Conservation (phyloP, 805 yeast genomes). For the Monosporozyma aerobia region DNA sequence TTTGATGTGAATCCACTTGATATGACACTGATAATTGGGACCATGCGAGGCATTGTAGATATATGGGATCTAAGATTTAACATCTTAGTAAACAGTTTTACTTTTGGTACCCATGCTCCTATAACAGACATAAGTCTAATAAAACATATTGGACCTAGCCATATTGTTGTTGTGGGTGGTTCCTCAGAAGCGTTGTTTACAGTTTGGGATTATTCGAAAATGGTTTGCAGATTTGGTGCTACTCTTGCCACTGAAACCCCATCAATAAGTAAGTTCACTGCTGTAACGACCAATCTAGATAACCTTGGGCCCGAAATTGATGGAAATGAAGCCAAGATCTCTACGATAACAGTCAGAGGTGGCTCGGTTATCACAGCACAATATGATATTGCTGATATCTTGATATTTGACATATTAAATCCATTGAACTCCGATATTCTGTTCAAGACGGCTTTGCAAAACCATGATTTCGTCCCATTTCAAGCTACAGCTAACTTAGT, state of each 20-base stretch:
- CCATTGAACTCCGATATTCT: slow-evolving; percentile 8
- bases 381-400: slow-evolving; percentile 11
- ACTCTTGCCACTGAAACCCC: slow-evolving; percentile 19
- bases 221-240: slow-evolving; percentile 44
- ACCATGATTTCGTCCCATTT: slow-evolving; percentile 5
- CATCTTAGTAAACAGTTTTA: slow-evolving; percentile 52
- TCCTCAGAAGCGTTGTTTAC: slow-evolving; percentile 48
- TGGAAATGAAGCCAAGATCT: neutral
- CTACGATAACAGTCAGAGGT: slow-evolving; percentile 6
- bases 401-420: slow-evolving; percentile 12
- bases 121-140: slow-evolving; percentile 37
- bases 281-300: slow-evolving; percentile 9
- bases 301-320: slow-evolving; percentile 1
- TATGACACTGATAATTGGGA: slow-evolving; percentile 67
- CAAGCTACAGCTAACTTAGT: slow-evolving; percentile 19
- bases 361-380: slow-evolving; percentile 13
- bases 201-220: slow-evolving; percentile 65
- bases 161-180: slow-evolving; percentile 58
- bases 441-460: slow-evolving; percentile 3
- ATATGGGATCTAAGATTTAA: slow-evolving; percentile 77
- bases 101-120: slow-evolving; percentile 41
- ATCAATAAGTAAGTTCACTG: slow-evolving; percentile 13
- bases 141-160: slow-evolving; percentile 25
- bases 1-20: slow-evolving; percentile 46
- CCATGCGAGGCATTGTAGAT: slow-evolving; percentile 61